Evolutionary conservation across 805 yeast species (phyloP).

Genomic region (Metschnikowia continentalis): DNA sequence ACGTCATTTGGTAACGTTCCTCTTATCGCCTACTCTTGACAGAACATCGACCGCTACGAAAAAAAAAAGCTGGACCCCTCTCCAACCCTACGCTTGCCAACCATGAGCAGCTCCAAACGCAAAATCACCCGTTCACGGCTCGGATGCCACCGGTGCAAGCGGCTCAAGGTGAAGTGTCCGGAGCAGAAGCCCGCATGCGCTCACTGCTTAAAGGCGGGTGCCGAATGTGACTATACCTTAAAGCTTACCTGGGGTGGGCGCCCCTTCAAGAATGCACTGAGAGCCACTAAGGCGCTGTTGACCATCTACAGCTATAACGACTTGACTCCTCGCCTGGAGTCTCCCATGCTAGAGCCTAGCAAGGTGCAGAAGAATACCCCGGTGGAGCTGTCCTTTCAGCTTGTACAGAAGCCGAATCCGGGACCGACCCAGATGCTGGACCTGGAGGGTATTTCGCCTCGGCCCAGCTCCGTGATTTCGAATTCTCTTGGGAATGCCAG

Average conservation of each 20-base stretch:
- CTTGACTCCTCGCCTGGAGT: background rate
- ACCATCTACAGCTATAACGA: background rate
- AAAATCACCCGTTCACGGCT: conserved; percentile 45
- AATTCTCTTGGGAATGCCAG: no score
- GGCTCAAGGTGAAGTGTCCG: conserved; percentile 63
- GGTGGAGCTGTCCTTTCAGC: background rate
- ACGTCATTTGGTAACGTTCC: background rate
- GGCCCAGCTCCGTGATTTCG: background rate
- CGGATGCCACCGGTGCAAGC: conserved; percentile 62
- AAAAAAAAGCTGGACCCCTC: background rate
- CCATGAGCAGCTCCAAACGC: conserved; percentile 10
- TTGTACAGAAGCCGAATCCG: background rate
- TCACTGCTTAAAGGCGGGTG: conserved; percentile 45
- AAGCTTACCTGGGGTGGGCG: conserved; percentile 74
- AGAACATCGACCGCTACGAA: background rate
- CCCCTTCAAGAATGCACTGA: conserved; percentile 43
- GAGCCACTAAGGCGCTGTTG: background rate
- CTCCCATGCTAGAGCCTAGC: background rate
- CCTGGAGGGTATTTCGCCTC: no score
- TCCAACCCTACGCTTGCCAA: background rate
- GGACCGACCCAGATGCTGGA: background rate
- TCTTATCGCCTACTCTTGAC: background rate
- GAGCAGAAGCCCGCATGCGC: conserved; percentile 62
- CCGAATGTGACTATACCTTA: conserved; percentile 59
- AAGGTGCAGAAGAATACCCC: background rate